Percentiles rank a stretch among this genome's conserved stretches.
Conservation (phyloP, 805 yeast species). For the Saturnispora hagleri region DNA sequence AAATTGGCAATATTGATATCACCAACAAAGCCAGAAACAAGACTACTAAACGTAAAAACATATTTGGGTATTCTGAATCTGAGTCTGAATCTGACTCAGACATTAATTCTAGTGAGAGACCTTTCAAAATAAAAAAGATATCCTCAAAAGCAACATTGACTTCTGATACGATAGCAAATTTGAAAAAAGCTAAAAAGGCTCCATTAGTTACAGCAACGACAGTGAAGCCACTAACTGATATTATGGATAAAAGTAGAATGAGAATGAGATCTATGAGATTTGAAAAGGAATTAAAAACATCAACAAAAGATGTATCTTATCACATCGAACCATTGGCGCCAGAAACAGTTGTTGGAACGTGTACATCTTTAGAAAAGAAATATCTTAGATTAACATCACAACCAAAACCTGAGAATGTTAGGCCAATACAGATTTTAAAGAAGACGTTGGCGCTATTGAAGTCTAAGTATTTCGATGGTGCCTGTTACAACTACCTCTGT, state of each 20-base stretch:
- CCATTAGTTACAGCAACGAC: not conserved
- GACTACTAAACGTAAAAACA: constrained; percentile 7
- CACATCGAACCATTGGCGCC: constrained; percentile 8
- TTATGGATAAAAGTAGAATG: constrained; percentile 2
- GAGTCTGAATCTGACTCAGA: constrained; percentile 12
- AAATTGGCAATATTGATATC: not conserved
- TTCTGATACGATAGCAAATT: not conserved
- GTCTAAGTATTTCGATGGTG: constrained; percentile 40
- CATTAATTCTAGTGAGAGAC: not conserved
- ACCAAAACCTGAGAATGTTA: constrained; percentile 75
- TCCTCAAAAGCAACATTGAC: not conserved
- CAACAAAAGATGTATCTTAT: constrained; percentile 9
- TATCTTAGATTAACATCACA: constrained; percentile 83
- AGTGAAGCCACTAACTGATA: not conserved
- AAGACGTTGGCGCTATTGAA: constrained; percentile 48
- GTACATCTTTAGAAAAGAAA: constrained; percentile 60
- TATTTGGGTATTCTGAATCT: constrained; percentile 15
- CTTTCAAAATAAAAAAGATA: not conserved
- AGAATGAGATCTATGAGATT: constrained; percentile 38
- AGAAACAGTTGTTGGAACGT: constrained; percentile 46
- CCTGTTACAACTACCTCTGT: constrained; percentile 65
- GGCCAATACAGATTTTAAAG: constrained; percentile 59
- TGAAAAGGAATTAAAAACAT: constrained; percentile 26
- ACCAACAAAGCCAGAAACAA: not conserved
- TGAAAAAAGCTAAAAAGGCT: constrained; percentile 7